Evolutionary conservation across 2,329 filamentous ascomycete genomes (phyloP), one percentile per base, ranked within the genome.

Genomic region (Fusarium aywerte): DNA sequence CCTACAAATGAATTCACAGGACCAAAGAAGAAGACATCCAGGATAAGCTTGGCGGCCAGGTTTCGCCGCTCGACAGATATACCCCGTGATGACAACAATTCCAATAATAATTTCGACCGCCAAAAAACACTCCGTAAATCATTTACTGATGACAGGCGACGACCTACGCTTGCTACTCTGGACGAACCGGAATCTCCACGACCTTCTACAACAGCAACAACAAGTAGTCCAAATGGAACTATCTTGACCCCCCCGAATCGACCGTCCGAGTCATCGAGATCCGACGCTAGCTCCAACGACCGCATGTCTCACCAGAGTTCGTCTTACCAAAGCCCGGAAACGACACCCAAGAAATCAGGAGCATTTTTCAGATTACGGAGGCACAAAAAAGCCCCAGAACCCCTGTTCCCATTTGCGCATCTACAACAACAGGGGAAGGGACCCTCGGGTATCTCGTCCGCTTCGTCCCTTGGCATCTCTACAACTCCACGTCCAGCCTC

Each of bases 341-440:
- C 87, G 8, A 90, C 88, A 12, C 87, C 76, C 5, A 80, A 91
- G 65, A 88, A 86, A 27, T 86, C 86, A 33, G 91, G 85, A 21
- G 90, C 90, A 25, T 92, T 97, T 75, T 97, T 97, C 76, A 89
- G 89, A 58, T 83, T 98, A 65, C 90, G 93, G 51, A 86, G 93
- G 66, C 91, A 88, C 73, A 90, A 89, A 73, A 93, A 91, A 73
- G 88, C 91, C 61, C 87, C 89, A 35, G 89, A 88, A 27, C 87
- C 92, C 4, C 81, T 98, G 33, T 98, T 98, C 73, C 94, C 95
- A 5, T 81, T 98, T 29, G 89, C 91, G 35, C 90, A 95, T 58
- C 83, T 98, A n/a, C 93, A 93, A 38, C 89, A 77, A 66, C 93
- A 91, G 77, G 84, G 87, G 66, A 87, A 79, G 70, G 75, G 72